phyloP scores from a whole-genome alignment of 495 filamentous ascomycete genomes.

The Jackrogersella minutella region DNA sequence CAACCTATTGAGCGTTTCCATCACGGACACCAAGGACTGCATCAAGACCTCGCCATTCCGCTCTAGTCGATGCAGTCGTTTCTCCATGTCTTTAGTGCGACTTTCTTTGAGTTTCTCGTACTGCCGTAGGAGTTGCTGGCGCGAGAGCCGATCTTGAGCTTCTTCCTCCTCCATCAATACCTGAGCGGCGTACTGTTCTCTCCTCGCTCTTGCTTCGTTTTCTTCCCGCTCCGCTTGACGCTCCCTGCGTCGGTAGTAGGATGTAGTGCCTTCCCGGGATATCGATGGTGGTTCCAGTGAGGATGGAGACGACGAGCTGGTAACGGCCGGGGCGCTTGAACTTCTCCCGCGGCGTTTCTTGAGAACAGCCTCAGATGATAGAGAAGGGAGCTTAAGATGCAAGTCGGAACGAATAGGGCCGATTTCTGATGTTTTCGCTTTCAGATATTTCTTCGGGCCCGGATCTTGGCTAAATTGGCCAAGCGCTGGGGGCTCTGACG shows the following conservation, averaged over 20 bases:
- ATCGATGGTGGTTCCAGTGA: conserved; percentile 8
- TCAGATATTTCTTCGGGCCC: conserved; percentile 1
- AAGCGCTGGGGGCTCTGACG: conserved; percentile 21
- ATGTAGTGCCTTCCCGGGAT: conserved; percentile 22
- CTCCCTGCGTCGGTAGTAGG: conserved; percentile 29
- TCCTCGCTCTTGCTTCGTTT: conserved; percentile 15
- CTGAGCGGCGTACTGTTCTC: conserved; percentile 18
- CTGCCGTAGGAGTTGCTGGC: conserved; percentile 38
- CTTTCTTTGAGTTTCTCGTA: conserved; percentile 46
- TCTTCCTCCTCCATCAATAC: conserved; percentile 24
- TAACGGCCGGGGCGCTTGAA: conserved; percentile 7
- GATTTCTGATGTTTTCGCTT: conserved; percentile 14
- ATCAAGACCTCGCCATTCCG: conserved; percentile 45
- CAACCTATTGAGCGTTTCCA: conserved; percentile 44
- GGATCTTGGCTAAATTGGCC: conserved; percentile 12
- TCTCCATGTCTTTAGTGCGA: conserved; percentile 47
- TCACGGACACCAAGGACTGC: conserved; percentile 43
- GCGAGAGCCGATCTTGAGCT: conserved; percentile 30
- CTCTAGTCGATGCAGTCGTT: conserved; percentile 45
- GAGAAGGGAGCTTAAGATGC: neutral
- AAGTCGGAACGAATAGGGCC: conserved; percentile 14
- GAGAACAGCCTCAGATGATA: conserved; percentile 2
- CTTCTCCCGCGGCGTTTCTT: conserved; percentile 23
- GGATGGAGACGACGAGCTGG: conserved; percentile 22
- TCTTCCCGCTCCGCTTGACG: conserved; percentile 27